These are phyloP conservation scores for Colletotrichum truncatum DNA, from an alignment of 2,329 filamentous ascomycete species.

Conservation along the genomic window DNA sequence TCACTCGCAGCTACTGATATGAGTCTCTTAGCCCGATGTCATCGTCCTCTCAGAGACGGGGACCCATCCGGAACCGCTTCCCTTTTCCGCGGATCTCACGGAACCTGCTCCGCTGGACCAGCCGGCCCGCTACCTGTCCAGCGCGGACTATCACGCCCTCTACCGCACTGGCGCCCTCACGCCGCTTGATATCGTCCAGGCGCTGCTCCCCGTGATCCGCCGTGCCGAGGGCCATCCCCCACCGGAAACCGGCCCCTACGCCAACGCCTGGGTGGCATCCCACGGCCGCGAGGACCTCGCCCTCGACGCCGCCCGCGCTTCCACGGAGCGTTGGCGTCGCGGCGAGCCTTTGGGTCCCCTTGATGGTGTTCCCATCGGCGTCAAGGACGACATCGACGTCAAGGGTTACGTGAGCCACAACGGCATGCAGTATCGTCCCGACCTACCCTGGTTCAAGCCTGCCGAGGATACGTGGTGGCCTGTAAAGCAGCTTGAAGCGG, in stretches of 20 bases:
- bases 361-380: slow-evolving; percentile 83
- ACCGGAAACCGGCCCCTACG: slow-evolving; percentile 54
- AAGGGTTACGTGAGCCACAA: slow-evolving; percentile 74
- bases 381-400: slow-evolving; percentile 84
- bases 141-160: slow-evolving; percentile 79
- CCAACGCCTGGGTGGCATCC: slow-evolving; percentile 76
- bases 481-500: slow-evolving; percentile 74
- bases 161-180: slow-evolving; percentile 77
- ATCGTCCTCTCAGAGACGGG: slow-evolving; percentile 55
- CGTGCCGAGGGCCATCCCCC: slow-evolving; percentile 51
- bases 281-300: slow-evolving; percentile 66
- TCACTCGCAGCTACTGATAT: not conserved
- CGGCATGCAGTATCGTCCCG: slow-evolving; percentile 70
- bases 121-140: slow-evolving; percentile 70
- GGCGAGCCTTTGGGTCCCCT: slow-evolving; percentile 74
- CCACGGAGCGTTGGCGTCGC: slow-evolving; percentile 75
- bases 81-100: slow-evolving; percentile 46
- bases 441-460: slow-evolving; percentile 58
- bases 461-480: slow-evolving; percentile 73
- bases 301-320: slow-evolving; percentile 74
- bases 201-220: slow-evolving; percentile 75
- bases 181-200: slow-evolving; percentile 76
- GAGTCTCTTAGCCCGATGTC: slow-evolving; percentile 61
- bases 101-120: slow-evolving; percentile 50
- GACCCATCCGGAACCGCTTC: slow-evolving; percentile 32